Evolutionary conservation across 116 monocot genomes (phyloP).

Genomic region (Trichopus zeylanicus): DNA sequence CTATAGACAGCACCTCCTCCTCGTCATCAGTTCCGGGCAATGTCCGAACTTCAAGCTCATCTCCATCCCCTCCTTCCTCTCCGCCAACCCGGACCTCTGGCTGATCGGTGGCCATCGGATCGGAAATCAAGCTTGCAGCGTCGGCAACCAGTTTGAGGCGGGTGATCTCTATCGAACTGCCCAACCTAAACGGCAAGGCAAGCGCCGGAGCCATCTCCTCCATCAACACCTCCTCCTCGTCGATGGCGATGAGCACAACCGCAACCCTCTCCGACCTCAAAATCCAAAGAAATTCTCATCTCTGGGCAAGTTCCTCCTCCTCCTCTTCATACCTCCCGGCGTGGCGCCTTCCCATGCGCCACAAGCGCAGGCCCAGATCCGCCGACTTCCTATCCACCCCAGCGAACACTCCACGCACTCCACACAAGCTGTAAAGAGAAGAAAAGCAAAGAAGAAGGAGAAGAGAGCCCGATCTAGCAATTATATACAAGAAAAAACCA

Average conservation of each 20-base stretch:
- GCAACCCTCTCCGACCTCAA: background rate
- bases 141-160: constrained; percentile 33
- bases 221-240: constrained; percentile 28
- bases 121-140: constrained; percentile 9
- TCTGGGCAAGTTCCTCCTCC: background rate
- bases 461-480: no score
- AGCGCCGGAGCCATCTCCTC: constrained; percentile 48
- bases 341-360: background rate
- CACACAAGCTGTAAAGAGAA: background rate
- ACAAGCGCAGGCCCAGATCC: background rate
- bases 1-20: constrained; percentile 27
- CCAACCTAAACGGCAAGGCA: constrained; percentile 39
- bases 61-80: constrained; percentile 4
- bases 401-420: no score
- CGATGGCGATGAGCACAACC: background rate
- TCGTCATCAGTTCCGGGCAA: constrained; percentile 30
- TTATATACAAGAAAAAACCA: no score
- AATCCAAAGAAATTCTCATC: background rate
- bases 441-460: background rate
- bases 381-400: no score
- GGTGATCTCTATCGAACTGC: constrained; percentile 35
- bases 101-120: constrained; percentile 2
- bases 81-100: background rate
- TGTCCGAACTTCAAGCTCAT: constrained; percentile 8
- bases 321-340: background rate